phyloP scores from a whole-genome alignment of 2,329 filamentous ascomycete species.

The Laburnicola sp. region DNA sequence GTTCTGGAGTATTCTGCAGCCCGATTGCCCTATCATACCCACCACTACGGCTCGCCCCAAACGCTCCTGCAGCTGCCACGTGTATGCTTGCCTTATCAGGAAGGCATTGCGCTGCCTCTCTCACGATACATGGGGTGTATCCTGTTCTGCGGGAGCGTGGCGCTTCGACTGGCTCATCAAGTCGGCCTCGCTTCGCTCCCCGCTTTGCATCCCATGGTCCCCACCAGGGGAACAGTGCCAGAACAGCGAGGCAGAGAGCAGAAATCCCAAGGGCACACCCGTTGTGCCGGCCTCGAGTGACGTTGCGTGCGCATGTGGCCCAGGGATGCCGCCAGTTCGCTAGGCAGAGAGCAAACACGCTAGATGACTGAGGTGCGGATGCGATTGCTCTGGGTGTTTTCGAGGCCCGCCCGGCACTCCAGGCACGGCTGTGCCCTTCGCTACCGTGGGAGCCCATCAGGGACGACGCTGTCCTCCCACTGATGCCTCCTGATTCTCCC shows the following conservation, averaged over 20 bases:
- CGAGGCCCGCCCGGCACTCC: background rate
- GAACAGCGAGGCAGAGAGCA: background rate
- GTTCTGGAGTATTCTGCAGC: slow-evolving; percentile 7
- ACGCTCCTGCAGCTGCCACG: slow-evolving; percentile 38
- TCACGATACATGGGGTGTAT: background rate
- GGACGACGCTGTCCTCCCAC: background rate
- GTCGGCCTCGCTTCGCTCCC: background rate
- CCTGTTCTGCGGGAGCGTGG: slow-evolving; percentile 12
- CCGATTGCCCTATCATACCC: slow-evolving; percentile 33
- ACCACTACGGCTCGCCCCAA: slow-evolving; percentile 28
- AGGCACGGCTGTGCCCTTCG: slow-evolving; percentile 1
- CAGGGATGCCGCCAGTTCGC: slow-evolving; percentile 13
- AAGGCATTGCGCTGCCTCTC: background rate
- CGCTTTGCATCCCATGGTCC: background rate
- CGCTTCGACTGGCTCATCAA: slow-evolving; percentile 1
- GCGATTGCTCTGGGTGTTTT: slow-evolving; percentile 23
- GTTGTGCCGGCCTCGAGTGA: slow-evolving; percentile 16
- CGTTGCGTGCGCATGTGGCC: slow-evolving; percentile 5
- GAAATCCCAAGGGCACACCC: background rate
- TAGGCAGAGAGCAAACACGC: slow-evolving; percentile 19
- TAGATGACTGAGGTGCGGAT: slow-evolving; percentile 15
- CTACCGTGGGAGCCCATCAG: slow-evolving; percentile 6
- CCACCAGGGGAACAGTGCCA: slow-evolving; percentile 1
- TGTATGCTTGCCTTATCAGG: slow-evolving; percentile 27
- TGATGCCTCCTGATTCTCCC: background rate